Conservation (phyloP, 2,329 filamentous ascomycete genomes). For the Nannizziopsis barbatae region DNA sequence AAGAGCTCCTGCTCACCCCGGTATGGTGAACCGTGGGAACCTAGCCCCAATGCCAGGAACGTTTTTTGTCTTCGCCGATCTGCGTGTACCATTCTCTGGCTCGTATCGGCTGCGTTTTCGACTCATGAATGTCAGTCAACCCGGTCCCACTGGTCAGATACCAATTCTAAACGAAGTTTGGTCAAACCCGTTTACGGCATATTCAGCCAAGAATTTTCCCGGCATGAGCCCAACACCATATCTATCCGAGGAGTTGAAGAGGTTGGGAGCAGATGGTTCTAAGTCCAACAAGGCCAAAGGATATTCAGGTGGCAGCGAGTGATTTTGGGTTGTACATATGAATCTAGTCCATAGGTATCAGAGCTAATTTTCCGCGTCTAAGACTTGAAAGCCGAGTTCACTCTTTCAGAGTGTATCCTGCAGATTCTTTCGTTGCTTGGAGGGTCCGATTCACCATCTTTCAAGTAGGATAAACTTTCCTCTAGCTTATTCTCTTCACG, state of each 20-base stretch:
- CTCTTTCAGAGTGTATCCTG: too few species aligned
- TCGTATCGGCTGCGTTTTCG: constrained; percentile 37
- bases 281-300: constrained; percentile 29
- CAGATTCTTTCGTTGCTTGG: too few species aligned
- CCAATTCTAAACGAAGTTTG: constrained; percentile 32
- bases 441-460: constrained; percentile 12
- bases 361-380: too few species aligned
- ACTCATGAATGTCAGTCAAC: constrained; percentile 34
- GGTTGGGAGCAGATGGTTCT: constrained; percentile 32
- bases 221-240: constrained; percentile 34
- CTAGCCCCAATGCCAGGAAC: constrained; percentile 27
- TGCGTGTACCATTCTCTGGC: constrained; percentile 37
- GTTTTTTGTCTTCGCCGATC: constrained; percentile 40
- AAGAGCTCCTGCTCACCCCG: constrained; percentile 31
- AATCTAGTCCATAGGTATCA: not conserved
- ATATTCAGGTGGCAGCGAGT: not conserved
- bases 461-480: constrained; percentile 16
- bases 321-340: not conserved
- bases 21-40: constrained; percentile 7
- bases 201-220: constrained; percentile 36
- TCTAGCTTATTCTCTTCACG: constrained; percentile 20
- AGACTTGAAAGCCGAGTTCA: too few species aligned
- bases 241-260: constrained; percentile 31
- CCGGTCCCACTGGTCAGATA: constrained; percentile 25
- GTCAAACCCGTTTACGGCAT: constrained; percentile 34